Base-by-base conservation (phyloP, 306 rosid species). In the Cucurbita maxima region DNA sequence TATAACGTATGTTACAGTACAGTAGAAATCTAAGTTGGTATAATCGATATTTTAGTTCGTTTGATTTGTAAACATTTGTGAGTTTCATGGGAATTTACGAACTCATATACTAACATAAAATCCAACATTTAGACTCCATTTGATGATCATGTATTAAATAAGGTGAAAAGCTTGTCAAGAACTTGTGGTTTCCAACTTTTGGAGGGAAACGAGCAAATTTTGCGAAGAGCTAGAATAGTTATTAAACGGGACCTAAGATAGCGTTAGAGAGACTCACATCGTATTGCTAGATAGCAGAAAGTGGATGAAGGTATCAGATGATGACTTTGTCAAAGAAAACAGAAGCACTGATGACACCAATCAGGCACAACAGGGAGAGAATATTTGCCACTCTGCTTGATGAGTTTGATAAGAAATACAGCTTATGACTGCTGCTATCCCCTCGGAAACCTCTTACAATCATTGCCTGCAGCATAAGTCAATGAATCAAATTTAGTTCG, bases 391-490 rank as follows among this genome's bases (percentile, higher is more conserved):
- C 64, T 15, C 97, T 88, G 58, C 91, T 78, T 61, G 97, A 84
- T 57, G 94, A 76, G 78, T 86, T 89, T 8, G 97, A 87, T 78
- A 90, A 81, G 79, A 87, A 85, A 84, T 88, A 88, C 57, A 93
- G 85, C 77, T 86, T 93, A 70, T 93, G 97, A 67, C 72, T 44
- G 47, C 78, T 79, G 73, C 90, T 66, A 73, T 93, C 87, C 71
- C 98, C 98, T 85, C 89, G 88, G 72, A 93, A 93, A 43, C 98
- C 98, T 85, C 98, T 86, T 58, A 83, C 96, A 60, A 93, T 88
- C 98, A 93, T 93, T 56, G 98, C 98, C 98, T 93, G 88, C 79
- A 64, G 73, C 78, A 22, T 76, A 44, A 30, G 44, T 15, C 34
- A 53, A 34, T n/a, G 60, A n/a, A 14, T 71, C 47, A 4, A 30